phyloP scores from a whole-genome alignment of 2,329 filamentous ascomycete genomes.

The Calonectria naviculata region DNA sequence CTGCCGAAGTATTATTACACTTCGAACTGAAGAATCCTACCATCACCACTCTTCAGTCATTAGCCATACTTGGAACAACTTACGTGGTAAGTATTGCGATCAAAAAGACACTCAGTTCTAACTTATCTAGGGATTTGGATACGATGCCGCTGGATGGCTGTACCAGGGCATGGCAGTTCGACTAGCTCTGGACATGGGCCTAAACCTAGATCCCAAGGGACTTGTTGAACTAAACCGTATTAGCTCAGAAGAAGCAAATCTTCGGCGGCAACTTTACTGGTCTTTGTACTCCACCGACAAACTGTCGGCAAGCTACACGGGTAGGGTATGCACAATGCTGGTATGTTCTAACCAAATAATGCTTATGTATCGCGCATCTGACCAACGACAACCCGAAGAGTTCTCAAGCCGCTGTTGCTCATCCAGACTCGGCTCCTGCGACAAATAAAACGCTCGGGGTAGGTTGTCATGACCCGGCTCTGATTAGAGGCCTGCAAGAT shows the following conservation, averaged over 20 bases:
- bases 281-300: constrained; percentile 14
- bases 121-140: constrained; percentile 43
- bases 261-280: constrained; percentile 17
- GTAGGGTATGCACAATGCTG: constrained; percentile 22
- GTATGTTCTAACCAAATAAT: too few relatives aligned
- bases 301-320: constrained; percentile 18
- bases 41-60: constrained; percentile 50
- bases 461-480: not conserved
- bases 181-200: constrained; percentile 50
- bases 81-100: constrained; percentile 36
- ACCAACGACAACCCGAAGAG: too few relatives aligned
- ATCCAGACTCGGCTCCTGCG: not conserved
- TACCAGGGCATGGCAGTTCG: constrained; percentile 51
- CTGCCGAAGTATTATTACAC: constrained; percentile 36
- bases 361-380: too few relatives aligned
- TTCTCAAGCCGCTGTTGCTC: not conserved
- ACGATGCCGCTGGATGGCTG: constrained; percentile 49
- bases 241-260: not conserved
- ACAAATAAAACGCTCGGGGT: not conserved
- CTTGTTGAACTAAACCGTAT: not conserved
- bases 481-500: not conserved
- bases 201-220: constrained; percentile 44
- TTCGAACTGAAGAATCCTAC: constrained; percentile 42
- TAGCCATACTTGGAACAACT: constrained; percentile 44
- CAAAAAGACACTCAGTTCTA: not conserved